These are phyloP conservation scores for Fusarium marasasianum DNA, from an alignment of 2,329 filamentous ascomycete species.

Conservation along the genomic window DNA sequence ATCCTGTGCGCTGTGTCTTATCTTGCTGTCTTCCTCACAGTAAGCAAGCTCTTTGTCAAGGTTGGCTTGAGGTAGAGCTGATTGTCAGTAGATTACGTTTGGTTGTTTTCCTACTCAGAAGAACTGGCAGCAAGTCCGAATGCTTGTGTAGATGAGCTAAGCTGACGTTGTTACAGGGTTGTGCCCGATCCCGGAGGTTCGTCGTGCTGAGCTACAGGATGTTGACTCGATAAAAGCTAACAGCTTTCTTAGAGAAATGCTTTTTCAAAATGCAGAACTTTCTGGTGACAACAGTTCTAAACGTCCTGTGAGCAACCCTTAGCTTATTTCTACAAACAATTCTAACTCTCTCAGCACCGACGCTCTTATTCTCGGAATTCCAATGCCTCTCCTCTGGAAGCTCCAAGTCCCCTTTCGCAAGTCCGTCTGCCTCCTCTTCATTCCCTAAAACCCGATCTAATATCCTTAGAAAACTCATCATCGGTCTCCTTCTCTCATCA, in stretches of 20 bases:
- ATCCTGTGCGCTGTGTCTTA: slow-evolving; percentile 11
- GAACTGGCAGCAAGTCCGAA: slow-evolving; percentile 32
- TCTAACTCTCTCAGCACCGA: slow-evolving; percentile 22
- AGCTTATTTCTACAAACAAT: no score
- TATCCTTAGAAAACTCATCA: slow-evolving; percentile 32
- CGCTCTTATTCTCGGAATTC: slow-evolving; percentile 29
- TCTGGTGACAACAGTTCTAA: slow-evolving; percentile 31
- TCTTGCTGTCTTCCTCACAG: slow-evolving; percentile 32
- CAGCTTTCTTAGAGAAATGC: slow-evolving; percentile 5
- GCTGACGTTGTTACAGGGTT: neutral
- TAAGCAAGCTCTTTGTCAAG: neutral
- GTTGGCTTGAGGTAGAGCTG: neutral
- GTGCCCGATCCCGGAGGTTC: slow-evolving; percentile 28
- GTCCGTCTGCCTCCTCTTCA: neutral
- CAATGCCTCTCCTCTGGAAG: slow-evolving; percentile 34
- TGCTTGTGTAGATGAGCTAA: rapidly evolving
- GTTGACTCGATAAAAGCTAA: neutral
- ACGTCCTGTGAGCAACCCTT: slow-evolving; percentile 19
- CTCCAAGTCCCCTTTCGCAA: slow-evolving; percentile 35
- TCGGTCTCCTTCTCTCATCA: slow-evolving; percentile 39
- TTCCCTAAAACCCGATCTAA: neutral
- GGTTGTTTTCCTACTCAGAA: slow-evolving; percentile 33
- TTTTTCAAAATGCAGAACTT: slow-evolving; percentile 33
- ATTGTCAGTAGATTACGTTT: slow-evolving; percentile 20
- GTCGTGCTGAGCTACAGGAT: neutral